Conservation (phyloP, 177 flowering plant species). For the Telopea speciosissima region DNA sequence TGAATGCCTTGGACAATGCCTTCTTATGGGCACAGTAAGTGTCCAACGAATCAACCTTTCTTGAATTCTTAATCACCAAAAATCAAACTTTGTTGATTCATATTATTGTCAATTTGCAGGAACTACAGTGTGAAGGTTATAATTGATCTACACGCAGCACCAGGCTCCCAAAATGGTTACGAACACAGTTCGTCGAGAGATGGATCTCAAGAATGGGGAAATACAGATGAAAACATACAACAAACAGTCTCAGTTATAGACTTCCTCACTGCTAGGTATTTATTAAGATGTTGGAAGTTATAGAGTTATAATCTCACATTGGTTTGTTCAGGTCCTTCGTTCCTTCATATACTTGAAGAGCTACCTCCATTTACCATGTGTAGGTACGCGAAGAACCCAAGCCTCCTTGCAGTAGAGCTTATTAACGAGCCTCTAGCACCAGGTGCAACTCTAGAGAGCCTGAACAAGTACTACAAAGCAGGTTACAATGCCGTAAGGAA, state of each 20-base stretch:
- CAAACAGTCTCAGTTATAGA: conserved; percentile 34
- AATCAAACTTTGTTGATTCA: too few species aligned
- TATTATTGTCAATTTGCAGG: conserved; percentile 16
- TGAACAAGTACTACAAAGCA: conserved; percentile 16
- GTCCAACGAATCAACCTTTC: neutral
- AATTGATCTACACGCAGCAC: conserved; percentile 38
- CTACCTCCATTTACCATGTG: too few species aligned
- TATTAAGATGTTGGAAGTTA: too few species aligned
- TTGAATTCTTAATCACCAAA: neutral
- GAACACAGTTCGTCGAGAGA: conserved; percentile 37
- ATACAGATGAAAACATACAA: conserved; percentile 16
- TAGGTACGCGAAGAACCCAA: conserved; percentile 20
- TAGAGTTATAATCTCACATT: too few species aligned
- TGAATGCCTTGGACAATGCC: conserved; percentile 50
- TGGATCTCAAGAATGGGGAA: conserved; percentile 42
- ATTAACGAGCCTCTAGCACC: conserved; percentile 29
- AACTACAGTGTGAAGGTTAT: conserved; percentile 35
- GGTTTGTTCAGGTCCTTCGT: too few species aligned
- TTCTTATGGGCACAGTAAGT: conserved; percentile 51
- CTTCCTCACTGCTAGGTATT: conserved; percentile 32
- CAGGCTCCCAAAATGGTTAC: conserved; percentile 37
- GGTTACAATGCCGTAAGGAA: conserved; percentile 30
- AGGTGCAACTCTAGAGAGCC: conserved; percentile 7
- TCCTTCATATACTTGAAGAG: too few species aligned
- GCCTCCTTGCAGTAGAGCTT: conserved; percentile 22